Conservation (phyloP, 129 eudicot species). For the Flaveria brownii region DNA sequence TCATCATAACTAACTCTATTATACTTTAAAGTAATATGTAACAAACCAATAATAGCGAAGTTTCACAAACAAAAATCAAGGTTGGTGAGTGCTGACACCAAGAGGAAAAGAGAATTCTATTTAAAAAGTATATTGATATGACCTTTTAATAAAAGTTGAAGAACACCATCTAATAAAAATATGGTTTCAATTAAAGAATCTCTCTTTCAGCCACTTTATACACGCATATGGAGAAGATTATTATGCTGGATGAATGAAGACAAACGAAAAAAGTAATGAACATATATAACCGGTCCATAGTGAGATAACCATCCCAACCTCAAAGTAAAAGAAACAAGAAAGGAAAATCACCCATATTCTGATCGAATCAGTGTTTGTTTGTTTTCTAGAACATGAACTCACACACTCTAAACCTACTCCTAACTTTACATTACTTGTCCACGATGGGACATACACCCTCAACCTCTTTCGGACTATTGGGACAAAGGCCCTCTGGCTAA, state of each 20-base stretch:
- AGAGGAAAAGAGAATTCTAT: slow-evolving; percentile 15
- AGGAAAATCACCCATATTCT: not conserved
- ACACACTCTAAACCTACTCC: no score
- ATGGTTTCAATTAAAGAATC: slow-evolving; percentile 21
- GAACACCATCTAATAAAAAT: slow-evolving; percentile 16
- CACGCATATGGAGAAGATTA: slow-evolving; percentile 3
- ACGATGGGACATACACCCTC: no score
- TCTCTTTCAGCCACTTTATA: slow-evolving; percentile 13
- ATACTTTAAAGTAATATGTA: slow-evolving; percentile 5
- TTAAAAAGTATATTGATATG: slow-evolving; percentile 13
- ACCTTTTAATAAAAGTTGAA: slow-evolving; percentile 27
- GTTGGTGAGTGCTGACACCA: slow-evolving; percentile 27
- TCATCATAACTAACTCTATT: slow-evolving; percentile 9
- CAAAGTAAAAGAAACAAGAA: not conserved
- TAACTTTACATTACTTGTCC: no score
- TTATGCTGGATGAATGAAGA: slow-evolving; percentile 25
- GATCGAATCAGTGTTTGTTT: not conserved
- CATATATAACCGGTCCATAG: not conserved
- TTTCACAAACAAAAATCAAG: not conserved
- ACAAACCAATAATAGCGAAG: slow-evolving; percentile 21
- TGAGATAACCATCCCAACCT: slow-evolving; percentile 16
- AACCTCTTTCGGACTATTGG: no score
- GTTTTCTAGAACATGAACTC: no score
- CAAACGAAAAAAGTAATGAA: slow-evolving; percentile 22
- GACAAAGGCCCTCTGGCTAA: no score